phyloP scores from a whole-genome alignment of 2,329 filamentous ascomycete genomes.

The Emergomyces pasteurianus region DNA sequence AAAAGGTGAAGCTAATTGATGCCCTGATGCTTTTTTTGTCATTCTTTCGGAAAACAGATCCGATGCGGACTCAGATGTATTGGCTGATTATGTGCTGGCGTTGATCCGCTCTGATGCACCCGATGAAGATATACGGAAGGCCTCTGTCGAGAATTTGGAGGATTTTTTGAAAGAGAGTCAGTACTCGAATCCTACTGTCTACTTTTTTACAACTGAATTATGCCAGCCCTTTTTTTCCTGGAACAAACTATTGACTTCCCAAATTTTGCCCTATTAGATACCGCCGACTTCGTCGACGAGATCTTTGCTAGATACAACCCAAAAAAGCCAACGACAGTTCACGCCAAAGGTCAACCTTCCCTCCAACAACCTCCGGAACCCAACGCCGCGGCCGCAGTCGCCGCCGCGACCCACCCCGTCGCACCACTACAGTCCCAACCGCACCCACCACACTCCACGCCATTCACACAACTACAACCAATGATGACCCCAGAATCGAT shows the following conservation, averaged over 20 bases:
- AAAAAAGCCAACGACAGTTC: slow-evolving; percentile 25
- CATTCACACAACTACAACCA: slow-evolving; percentile 9
- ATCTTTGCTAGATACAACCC: slow-evolving; percentile 40
- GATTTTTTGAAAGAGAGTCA: slow-evolving; percentile 47
- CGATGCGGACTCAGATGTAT: slow-evolving; percentile 50
- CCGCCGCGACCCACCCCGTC: neutral
- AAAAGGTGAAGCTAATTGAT: neutral
- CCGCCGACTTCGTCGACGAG: slow-evolving; percentile 43
- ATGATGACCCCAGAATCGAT: slow-evolving; percentile 14
- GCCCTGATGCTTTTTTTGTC: neutral
- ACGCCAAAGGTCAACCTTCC: neutral
- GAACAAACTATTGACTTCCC: neutral
- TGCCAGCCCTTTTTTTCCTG: neutral
- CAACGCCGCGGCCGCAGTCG: neutral
- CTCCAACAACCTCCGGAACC: neutral
- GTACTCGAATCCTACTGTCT: slow-evolving; percentile 10
- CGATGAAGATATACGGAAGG: slow-evolving; percentile 41
- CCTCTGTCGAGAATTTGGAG: slow-evolving; percentile 43
- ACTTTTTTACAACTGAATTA: neutral
- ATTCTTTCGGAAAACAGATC: slow-evolving; percentile 33
- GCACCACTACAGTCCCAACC: neutral
- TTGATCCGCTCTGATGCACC: slow-evolving; percentile 45
- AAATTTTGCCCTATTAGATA: slow-evolving; percentile 26
- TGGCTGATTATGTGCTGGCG: slow-evolving; percentile 51
- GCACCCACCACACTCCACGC: neutral